These are phyloP conservation scores for Apiospora arundinis DNA, from an alignment of 2,329 filamentous ascomycete genomes.

Conservation along the genomic window DNA sequence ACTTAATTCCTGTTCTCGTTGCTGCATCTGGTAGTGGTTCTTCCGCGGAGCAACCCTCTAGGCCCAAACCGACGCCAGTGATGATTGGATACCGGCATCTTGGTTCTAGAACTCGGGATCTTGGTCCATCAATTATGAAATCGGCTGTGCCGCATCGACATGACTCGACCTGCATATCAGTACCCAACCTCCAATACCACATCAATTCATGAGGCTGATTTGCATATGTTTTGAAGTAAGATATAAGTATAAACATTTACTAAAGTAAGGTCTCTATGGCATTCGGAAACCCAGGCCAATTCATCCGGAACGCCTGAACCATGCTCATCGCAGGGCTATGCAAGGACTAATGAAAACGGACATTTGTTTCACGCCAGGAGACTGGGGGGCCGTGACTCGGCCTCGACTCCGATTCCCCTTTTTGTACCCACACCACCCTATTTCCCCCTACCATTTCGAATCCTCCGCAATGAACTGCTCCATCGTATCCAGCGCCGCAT, in stretches of 20 bases:
- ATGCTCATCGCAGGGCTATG: conserved; percentile 9
- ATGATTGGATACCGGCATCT: not conserved
- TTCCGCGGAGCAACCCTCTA: not conserved
- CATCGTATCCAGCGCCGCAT: conserved; percentile 33
- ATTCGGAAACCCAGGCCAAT: not conserved
- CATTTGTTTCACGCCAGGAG: too few relatives aligned
- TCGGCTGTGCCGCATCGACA: not conserved
- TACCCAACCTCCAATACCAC: too few relatives aligned
- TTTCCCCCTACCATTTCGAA: conserved; percentile 11
- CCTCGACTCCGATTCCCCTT: too few relatives aligned
- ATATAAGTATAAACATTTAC: not conserved
- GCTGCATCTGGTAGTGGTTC: too few relatives aligned
- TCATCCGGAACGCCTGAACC: not conserved
- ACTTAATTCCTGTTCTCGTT: too few relatives aligned
- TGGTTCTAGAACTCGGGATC: not conserved
- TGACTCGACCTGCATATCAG: not conserved
- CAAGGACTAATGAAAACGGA: not conserved
- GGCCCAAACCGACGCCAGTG: too few relatives aligned
- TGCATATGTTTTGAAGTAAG: not conserved
- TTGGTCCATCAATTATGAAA: not conserved
- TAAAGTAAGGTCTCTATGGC: not conserved
- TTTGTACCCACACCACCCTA: not conserved
- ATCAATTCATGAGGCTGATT: not conserved
- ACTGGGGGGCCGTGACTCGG: not conserved
- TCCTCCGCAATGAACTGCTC: conserved; percentile 30